Percentiles rank a stretch among this genome's conserved stretches.
Evolutionary conservation across 495 filamentous ascomycete species (phyloP).

Genomic region (Sordaria brevicollis): DNA sequence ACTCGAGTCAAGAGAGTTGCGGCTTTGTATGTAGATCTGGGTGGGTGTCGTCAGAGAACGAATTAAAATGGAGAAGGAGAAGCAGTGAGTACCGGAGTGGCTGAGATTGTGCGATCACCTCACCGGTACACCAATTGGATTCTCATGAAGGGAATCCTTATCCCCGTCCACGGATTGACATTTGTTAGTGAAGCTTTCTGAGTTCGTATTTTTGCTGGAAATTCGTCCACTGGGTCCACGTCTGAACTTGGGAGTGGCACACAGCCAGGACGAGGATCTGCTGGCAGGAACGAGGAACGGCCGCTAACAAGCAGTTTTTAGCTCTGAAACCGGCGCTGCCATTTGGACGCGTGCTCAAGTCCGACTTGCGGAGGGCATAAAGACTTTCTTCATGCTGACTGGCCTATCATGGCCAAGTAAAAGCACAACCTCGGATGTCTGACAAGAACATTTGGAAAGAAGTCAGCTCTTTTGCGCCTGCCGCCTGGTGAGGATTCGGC

Average conservation of each 20-base stretch:
- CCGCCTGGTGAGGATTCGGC: neutral
- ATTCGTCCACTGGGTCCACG: neutral
- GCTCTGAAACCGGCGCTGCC: neutral
- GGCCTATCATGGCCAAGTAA: neutral
- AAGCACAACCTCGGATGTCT: neutral
- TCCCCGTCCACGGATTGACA: neutral
- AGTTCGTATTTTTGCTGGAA: neutral
- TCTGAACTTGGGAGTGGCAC: neutral
- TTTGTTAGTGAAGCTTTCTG: neutral
- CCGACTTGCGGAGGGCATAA: neutral
- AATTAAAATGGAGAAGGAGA: neutral
- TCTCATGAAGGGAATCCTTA: neutral
- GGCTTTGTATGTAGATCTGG: neutral
- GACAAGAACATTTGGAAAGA: neutral
- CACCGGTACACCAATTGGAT: neutral
- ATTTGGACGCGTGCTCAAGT: neutral
- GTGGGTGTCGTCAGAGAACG: neutral
- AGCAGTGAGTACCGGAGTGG: neutral
- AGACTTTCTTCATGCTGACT: neutral
- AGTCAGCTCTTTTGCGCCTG: neutral
- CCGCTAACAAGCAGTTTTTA: neutral
- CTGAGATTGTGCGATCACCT: neutral
- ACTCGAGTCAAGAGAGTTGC: neutral
- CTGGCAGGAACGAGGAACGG: neutral
- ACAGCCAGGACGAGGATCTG: neutral